Base-by-base conservation (phyloP, 805 yeast genomes). In the Lipomyces kockii region DNA sequence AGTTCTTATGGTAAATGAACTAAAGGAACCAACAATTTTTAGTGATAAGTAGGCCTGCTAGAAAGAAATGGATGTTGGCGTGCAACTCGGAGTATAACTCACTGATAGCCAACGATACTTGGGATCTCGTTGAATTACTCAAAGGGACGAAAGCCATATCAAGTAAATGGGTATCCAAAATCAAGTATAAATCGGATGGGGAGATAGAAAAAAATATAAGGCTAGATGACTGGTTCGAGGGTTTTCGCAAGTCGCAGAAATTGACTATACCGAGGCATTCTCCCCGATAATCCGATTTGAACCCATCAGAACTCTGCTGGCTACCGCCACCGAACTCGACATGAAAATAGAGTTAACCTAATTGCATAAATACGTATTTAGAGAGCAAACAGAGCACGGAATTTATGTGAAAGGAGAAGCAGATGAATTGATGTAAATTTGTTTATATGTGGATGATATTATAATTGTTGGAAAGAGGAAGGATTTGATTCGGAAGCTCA, bases 201-300 rank as follows among this genome's bases (percentile, higher is more conserved):
- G 34, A 22, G 8, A n/a, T 67, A 14, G 35, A 65, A 17, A 35
- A 60, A 29, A n/a, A n/a, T 65, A 63, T 34, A 76, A 76, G 55
- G 75, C 77, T 4, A 55, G 76, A 3, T 49, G 74, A 7, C 77
- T 75, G 14, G 76, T 74, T 29, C 71, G 75, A 57, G 78, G 77
- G 1, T 70, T 64, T 59, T 61, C 63, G 6, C 76, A 75, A 57
- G 60, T 46, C 2, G 67, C 60, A 20, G 77, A 77, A 22, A 64
- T 76, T 29, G 76, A 75, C 57, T 76, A 73, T 58, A 27, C 58
- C 1, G 76, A 71, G 53, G 72, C 75, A 0, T 75, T 72, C 64
- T 72, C 78, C 27, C 76, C 77, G 6, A 78, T 75, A 29, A 64
- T 74, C 27, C 64, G 74, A 2, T 73, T 72, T 65, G 74, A 74